phyloP scores from a whole-genome alignment of 768 basidiomycete genomes.

The Lentinula detonsa region DNA sequence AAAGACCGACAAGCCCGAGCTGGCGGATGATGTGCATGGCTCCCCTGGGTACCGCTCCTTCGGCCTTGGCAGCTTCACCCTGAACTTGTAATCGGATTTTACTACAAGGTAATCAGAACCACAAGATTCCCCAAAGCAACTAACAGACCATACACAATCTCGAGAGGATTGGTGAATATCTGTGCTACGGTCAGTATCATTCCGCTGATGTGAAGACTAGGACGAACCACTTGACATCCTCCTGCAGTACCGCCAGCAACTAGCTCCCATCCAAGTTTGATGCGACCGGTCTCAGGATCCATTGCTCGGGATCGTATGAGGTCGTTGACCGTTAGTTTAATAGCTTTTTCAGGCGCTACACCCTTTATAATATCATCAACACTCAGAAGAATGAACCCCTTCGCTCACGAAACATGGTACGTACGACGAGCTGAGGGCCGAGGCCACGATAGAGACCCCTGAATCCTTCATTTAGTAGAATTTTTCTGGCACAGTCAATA shows the following conservation, averaged over 20 bases:
- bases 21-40: slow-evolving; percentile 92
- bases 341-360: slow-evolving; percentile 95
- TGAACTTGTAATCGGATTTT: slow-evolving; percentile 95
- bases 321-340: slow-evolving; percentile 97
- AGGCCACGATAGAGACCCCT: slow-evolving; percentile 96
- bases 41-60: slow-evolving; percentile 76
- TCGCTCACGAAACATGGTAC: slow-evolving; percentile 11
- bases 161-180: slow-evolving; percentile 96
- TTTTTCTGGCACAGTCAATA: slow-evolving; percentile 88
- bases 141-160: slow-evolving; percentile 72
- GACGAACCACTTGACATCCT: slow-evolving; percentile 93
- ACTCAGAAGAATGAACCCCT: background rate
- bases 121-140: background rate
- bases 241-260: slow-evolving; percentile 90
- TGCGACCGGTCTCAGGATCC: slow-evolving; percentile 95
- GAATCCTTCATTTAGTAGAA: slow-evolving; percentile 91
- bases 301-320: slow-evolving; percentile 75
- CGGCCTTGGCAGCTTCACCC: slow-evolving; percentile 87
- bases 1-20: slow-evolving; percentile 87
- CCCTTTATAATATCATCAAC: slow-evolving; percentile 43
- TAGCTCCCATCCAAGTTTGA: slow-evolving; percentile 87
- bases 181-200: slow-evolving; percentile 21
- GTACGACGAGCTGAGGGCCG: slow-evolving; percentile 87
- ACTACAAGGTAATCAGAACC: slow-evolving; percentile 28
- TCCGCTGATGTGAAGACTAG: slow-evolving; percentile 1